Base-by-base conservation (phyloP, 2,329 filamentous ascomycete species). In the Trichoderma cornu-damae region DNA sequence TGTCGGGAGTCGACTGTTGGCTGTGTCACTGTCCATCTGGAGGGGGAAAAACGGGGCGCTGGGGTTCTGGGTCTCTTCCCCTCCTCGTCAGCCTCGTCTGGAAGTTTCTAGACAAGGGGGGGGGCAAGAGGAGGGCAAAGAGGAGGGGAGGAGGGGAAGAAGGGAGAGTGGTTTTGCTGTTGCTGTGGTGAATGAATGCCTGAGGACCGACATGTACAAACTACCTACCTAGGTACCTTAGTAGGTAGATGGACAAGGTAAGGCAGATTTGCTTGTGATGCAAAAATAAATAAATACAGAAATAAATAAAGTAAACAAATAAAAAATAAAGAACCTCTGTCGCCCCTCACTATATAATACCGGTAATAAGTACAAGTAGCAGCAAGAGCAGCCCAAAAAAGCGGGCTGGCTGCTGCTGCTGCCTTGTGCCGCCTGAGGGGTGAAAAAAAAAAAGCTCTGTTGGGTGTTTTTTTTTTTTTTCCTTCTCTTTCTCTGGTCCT, bases 31-130 rank as follows among this genome's bases (percentile, higher is more conserved):
- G 50, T 43, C 14, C n/a, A 50, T 35, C 46, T 32, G 32, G 51
- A 55, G 51, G 51, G 50, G 53, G 43, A 18, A 18, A 35, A 35
- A 32, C 24, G 44, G 53, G 44, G 53, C 38, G 16, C 35, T 50
- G 37, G 22, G 37, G 46, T n/a, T 35, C 4, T 20, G 22, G 1
- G 44, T 43, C 54, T 47, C 54, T 51, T 43, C 54, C 54, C 54
- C 54, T 57, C 54, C 43, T 57, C 54, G 35, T 57, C 54, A 51
- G 54, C 54, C 54, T 57, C 38, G 46, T 57, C 47, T n/a, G n/a
- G n/a, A n/a, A n/a, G n/a, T n/a, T n/a, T n/a, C n/a, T 12, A 12
- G 26, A 32, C 18, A n/a, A 32, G 20, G 26, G 20, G 28, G 11
- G 9, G 11, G 8, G 40, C 1, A 18, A 24, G 35, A 26, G 37